Base-by-base conservation (phyloP, 441 rosid genomes). In the Erodium texanum region DNA sequence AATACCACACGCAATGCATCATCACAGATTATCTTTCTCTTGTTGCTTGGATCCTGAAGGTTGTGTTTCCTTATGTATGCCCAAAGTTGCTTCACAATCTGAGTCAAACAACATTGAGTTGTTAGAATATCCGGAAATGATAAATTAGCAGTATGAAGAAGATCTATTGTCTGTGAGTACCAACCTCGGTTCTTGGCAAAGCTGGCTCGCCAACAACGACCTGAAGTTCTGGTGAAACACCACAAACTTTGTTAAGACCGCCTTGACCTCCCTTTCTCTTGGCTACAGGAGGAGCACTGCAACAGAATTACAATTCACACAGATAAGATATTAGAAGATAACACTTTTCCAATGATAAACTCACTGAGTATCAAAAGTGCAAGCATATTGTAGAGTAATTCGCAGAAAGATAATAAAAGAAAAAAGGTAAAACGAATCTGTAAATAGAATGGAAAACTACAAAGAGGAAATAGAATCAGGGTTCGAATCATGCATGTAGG, bases 31-130 rank as follows among this genome's bases (percentile, higher is more conserved):
- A 93, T 93, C 85, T 93, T 93, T 70, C 98, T 82, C 87, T 89
- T 93, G 86, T 93, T 93, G 74, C 94, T 93, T 23, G 98, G 98
- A 71, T 93, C 98, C 81, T 93, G 97, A 69, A 93, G 98, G 78
- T 84, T 93, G 83, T 90, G 82, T 78, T 90, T 93, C 84, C 98
- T 87, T 79, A 93, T 90, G 73, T 93, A 93, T 20, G 92, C 92
- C 98, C 98, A 93, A 71, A 93, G 78, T 73, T 90, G 97, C 87
- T 84, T 93, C 81, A 93, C 98, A 74, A 93, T 93, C 97, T 90
- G 80, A 63, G 61, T 54, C 67, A 71, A 72, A 23, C 63, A 79
- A 74, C 64, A 20, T 56, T 68, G 23, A 75, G 54, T 36, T 36
- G 7, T 1, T 36, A 36, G 43, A 36, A 36, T 8, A 36, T 36